Conservation (phyloP, 106 monocot species). For the Ottelia alismoides region DNA sequence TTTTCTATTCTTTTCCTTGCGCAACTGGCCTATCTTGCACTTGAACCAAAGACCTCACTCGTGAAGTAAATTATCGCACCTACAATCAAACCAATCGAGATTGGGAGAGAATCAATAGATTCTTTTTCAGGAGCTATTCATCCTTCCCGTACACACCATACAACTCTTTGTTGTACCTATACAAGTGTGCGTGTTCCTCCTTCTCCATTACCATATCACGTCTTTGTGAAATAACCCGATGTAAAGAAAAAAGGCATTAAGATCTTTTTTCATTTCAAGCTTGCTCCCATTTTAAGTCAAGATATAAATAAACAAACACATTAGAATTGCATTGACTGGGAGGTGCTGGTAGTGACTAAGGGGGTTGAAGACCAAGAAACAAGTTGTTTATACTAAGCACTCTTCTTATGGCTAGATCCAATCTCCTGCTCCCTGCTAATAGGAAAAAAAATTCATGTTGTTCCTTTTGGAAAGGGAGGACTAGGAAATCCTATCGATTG, state of each 20-base stretch:
- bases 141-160: neutral
- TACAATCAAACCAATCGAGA: slow-evolving; percentile 1
- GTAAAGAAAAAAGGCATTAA: neutral
- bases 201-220: neutral
- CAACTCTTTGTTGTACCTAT: neutral
- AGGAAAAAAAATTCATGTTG: too few relatives aligned
- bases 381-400: too few relatives aligned
- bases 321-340: neutral
- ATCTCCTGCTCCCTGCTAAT: too few relatives aligned
- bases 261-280: too few relatives aligned
- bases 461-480: neutral
- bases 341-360: too few relatives aligned
- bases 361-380: too few relatives aligned
- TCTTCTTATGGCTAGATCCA: too few relatives aligned
- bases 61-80: neutral
- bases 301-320: too few relatives aligned
- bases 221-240: neutral
- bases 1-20: slow-evolving; percentile 6
- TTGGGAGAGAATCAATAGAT: too few relatives aligned
- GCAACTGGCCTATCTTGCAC: neutral
- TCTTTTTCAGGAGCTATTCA: too few relatives aligned
- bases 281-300: too few relatives aligned
- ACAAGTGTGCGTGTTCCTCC: slow-evolving; percentile 3
- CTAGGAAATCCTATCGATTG: too few relatives aligned
- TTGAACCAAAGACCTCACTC: neutral